phyloP scores from a whole-genome alignment of 768 basidiomycete species.

The Lentinula raphanica region DNA sequence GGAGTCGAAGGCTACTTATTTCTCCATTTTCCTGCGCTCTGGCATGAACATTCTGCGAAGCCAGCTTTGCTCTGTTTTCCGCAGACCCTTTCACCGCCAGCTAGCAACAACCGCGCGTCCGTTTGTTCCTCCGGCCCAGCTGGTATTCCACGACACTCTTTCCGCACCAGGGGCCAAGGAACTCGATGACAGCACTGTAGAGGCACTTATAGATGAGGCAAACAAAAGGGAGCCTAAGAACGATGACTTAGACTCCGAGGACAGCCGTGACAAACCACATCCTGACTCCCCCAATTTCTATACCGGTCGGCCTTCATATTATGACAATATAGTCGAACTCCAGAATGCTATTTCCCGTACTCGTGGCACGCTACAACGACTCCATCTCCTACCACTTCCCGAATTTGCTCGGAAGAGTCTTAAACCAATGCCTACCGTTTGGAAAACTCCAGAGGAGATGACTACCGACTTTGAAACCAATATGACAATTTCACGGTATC shows the following conservation, averaged over 20 bases:
- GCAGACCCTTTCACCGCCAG: conserved; percentile 15
- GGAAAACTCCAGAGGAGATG: conserved; percentile 65
- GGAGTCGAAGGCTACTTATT: too few species aligned
- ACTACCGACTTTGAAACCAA: conserved; percentile 47
- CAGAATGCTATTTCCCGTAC: conserved; percentile 57
- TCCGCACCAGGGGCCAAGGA: conserved; percentile 6
- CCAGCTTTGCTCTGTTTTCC: conserved; percentile 16
- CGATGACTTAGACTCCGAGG: conserved; percentile 4
- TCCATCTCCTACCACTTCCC: conserved; percentile 78
- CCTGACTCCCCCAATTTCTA: conserved; percentile 80
- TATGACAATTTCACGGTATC: conserved; percentile 68
- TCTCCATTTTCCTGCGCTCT: conserved; percentile 9
- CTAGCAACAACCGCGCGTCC: conserved; percentile 15
- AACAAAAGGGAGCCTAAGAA: conserved; percentile 11
- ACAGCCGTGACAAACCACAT: conserved; percentile 15
- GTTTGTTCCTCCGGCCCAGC: conserved; percentile 32
- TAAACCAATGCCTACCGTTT: conserved; percentile 55
- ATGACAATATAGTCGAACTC: conserved; percentile 64
- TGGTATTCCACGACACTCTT: conserved; percentile 4
- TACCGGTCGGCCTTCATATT: conserved; percentile 71
- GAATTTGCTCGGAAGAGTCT: conserved; percentile 56
- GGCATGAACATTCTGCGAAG: conserved; percentile 25
- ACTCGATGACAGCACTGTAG: conserved; percentile 7
- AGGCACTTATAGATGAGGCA: conserved; percentile 8
- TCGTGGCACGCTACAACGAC: conserved; percentile 51